Percentiles rank a stretch among this genome's conserved stretches.
phyloP scores from a whole-genome alignment of 75 land plant species.

The Isoetes taiwanensis region DNA sequence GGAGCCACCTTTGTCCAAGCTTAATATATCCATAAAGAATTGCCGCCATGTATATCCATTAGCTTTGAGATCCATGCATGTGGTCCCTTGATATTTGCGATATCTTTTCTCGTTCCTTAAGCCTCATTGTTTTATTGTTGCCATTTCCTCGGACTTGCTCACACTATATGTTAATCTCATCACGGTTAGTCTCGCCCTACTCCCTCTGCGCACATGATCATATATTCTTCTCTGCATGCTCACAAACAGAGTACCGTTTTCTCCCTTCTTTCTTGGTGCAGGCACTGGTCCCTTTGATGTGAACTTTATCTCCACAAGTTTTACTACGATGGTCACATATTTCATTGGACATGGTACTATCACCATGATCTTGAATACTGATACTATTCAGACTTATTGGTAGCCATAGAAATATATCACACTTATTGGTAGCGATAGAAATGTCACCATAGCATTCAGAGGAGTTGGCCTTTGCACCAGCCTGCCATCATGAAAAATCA shows the following conservation, averaged over 20 bases:
- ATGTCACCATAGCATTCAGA: neutral
- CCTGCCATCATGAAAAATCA: neutral
- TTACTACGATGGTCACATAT: neutral
- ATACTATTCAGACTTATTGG: neutral
- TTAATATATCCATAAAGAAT: no score
- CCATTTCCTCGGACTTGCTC: no score
- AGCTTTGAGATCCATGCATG: no score
- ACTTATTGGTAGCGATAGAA: neutral
- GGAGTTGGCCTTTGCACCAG: neutral
- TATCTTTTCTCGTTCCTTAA: no score
- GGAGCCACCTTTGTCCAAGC: no score
- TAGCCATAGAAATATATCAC: no score
- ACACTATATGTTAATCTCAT: neutral
- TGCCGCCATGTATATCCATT: no score
- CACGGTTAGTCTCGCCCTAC: neutral
- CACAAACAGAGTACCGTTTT: neutral
- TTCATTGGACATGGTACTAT: neutral
- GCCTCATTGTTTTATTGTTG: no score
- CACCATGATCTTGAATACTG: conserved; percentile 5
- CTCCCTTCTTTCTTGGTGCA: neutral
- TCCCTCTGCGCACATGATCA: neutral
- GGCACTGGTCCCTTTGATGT: neutral
- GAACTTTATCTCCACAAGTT: neutral
- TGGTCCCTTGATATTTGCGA: no score
- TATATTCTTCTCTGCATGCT: neutral